Evolutionary conservation across 352 stramenopile genomes (phyloP), one percentile per base, ranked within the genome.

Genomic region (Albugo laibachii): DNA sequence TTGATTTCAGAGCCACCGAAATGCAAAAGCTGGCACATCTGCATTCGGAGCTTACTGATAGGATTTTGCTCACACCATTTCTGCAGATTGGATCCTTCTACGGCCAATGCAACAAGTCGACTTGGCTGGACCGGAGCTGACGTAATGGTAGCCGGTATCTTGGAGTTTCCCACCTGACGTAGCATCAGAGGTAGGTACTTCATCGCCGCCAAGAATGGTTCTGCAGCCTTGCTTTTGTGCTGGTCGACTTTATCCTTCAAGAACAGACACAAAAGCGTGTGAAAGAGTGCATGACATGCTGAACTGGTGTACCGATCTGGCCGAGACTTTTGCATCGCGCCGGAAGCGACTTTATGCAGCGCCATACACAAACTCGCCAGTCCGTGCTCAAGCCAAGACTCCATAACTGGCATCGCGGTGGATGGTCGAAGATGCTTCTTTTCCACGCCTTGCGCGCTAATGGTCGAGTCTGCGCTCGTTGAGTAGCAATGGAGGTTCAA

Each of bases 351-450:
- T 36, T 82, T 83, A 45, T 86, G 78, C 37, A 91, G 67, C 24
- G 74, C 65, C 78, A 91, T 91, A 49, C 78, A 91, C 0, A 91
- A 51, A n/a, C 68, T 75, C 2, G 72, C 62, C 16, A 91, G 45
- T 1, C 77, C 75, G 35, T 86, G 55, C 39, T 77, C 65, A 8
- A 87, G 48, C 70, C 71, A 84, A 24, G 24, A 31, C 24, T 31
- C 24, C 3, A 31, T 8, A 31, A 8, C 24, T 31, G 24, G 24
- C 24, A 31, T 31, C 24, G 24, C 8, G 24, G 24, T 31, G 24
- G 24, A 31, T 8, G 24, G 6, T 6, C 10, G 41, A 46, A 14
- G 8, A 50, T 47, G 24, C 16, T 43, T 43, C 16, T 43, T 43
- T 10, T 43, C 38, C 20, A 24, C 38, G 8, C 3, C 8, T 24